A percentile compares a stretch with the other conserved stretches of the same genome.
These are phyloP conservation scores for Asterella californica DNA, from an alignment of 225 moss, liverwort and hornwort species.

Conservation along the genomic window DNA sequence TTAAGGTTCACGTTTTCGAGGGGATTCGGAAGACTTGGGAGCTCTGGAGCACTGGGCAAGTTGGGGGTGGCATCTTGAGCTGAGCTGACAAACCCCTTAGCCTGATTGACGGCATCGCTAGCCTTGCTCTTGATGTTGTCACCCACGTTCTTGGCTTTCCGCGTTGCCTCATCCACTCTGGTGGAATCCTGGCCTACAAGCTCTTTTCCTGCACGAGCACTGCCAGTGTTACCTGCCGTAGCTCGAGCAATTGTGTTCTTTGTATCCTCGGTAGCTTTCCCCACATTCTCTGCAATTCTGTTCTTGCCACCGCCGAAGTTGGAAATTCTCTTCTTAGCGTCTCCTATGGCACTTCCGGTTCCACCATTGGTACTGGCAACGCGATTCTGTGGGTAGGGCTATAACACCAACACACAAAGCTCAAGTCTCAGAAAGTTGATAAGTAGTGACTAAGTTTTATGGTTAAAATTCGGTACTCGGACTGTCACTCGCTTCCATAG, in stretches of 20 bases:
- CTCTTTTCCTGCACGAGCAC: constrained; percentile 38
- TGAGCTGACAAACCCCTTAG: neutral
- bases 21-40: neutral
- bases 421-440: neutral
- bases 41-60: neutral
- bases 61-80: constrained; percentile 32
- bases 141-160: constrained; percentile 12
- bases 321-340: constrained; percentile 40
- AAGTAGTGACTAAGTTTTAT: no score
- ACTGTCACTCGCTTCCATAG: no score
- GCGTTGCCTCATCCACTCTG: constrained; percentile 48
- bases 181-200: constrained; percentile 45
- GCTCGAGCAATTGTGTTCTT: constrained; percentile 3
- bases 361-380: constrained; percentile 33
- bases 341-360: constrained; percentile 43
- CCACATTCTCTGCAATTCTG: constrained; percentile 40
- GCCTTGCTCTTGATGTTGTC: constrained; percentile 29
- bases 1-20: neutral
- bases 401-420: neutral
- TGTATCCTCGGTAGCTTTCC: constrained; percentile 14
- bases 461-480: no score
- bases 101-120: constrained; percentile 30
- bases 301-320: constrained; percentile 45
- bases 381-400: neutral
- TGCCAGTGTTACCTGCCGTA: constrained; percentile 28